A percentile compares a stretch with the other conserved stretches of the same genome.
These are phyloP conservation scores for Pseudogymnoascus sp. DNA, from an alignment of 2,329 filamentous ascomycete species.

Conservation along the genomic window DNA sequence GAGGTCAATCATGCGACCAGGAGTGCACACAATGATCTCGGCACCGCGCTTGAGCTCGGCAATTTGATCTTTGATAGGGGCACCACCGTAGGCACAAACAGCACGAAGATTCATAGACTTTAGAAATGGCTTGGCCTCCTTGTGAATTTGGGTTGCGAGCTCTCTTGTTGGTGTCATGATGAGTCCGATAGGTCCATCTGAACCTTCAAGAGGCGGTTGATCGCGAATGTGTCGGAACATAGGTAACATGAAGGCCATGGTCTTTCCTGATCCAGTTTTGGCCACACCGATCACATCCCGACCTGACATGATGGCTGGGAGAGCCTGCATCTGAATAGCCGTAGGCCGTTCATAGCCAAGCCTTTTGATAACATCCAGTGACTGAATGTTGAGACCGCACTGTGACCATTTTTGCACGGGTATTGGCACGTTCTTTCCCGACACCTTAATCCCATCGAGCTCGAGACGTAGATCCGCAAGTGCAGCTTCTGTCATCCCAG, in stretches of 20 bases:
- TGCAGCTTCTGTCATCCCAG: slow-evolving; percentile 76
- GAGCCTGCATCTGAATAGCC: slow-evolving; percentile 88
- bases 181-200: slow-evolving; percentile 79
- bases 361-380: slow-evolving; percentile 73
- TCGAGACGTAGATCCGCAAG: slow-evolving; percentile 74
- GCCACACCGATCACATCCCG: slow-evolving; percentile 93
- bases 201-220: slow-evolving; percentile 69
- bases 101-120: slow-evolving; percentile 78
- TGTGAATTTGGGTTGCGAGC: slow-evolving; percentile 85
- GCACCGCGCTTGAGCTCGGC: slow-evolving; percentile 91
- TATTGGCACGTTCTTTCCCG: slow-evolving; percentile 79
- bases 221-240: slow-evolving; percentile 99
- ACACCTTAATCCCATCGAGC: slow-evolving; percentile 90
- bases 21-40: slow-evolving; percentile 91
- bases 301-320: slow-evolving; percentile 92
- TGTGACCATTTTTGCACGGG: slow-evolving; percentile 96
- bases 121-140: slow-evolving; percentile 89
- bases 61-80: slow-evolving; percentile 95
- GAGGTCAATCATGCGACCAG: slow-evolving; percentile 91
- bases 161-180: slow-evolving; percentile 95
- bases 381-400: slow-evolving; percentile 80
- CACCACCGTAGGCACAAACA: slow-evolving; percentile 89
- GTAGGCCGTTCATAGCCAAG: slow-evolving; percentile 85
- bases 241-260: slow-evolving; percentile 85
- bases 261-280: slow-evolving; percentile 97